Percentiles rank a stretch among this genome's conserved stretches.
These are phyloP conservation scores for Acacia acuminata DNA, from an alignment of 306 rosid species.

Conservation along the genomic window DNA sequence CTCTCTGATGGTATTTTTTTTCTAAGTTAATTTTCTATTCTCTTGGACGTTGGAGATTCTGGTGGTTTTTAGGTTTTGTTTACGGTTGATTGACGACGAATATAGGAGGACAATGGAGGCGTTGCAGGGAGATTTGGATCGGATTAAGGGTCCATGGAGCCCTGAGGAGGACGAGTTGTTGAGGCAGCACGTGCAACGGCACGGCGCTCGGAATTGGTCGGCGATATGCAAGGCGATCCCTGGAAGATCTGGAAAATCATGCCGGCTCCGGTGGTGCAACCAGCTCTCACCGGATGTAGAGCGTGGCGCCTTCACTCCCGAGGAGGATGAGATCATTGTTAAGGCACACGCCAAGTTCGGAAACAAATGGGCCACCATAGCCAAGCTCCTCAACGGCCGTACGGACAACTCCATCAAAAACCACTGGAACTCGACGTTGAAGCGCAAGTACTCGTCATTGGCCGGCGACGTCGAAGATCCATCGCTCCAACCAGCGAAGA, in stretches of 20 bases:
- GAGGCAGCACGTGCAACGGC: slow-evolving; percentile 34
- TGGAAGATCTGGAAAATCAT: slow-evolving; percentile 61
- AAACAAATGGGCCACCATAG: slow-evolving; percentile 71
- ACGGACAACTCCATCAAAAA: slow-evolving; percentile 70
- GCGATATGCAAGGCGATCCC: slow-evolving; percentile 47
- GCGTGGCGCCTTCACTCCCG: slow-evolving; percentile 47
- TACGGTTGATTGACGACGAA: background rate
- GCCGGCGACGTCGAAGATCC: background rate
- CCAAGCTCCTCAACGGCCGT: slow-evolving; percentile 62
- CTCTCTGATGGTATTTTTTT: background rate
- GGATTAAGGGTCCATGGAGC: slow-evolving; percentile 63
- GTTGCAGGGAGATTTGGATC: slow-evolving; percentile 34
- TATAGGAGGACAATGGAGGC: slow-evolving; percentile 31
- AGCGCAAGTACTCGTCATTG: slow-evolving; percentile 44
- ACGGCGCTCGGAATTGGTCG: slow-evolving; percentile 62
- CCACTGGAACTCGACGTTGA: slow-evolving; percentile 70
- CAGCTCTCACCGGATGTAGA: slow-evolving; percentile 68
- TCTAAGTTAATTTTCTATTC: background rate
- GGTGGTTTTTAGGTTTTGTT: background rate
- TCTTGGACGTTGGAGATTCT: background rate
- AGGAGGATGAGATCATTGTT: slow-evolving; percentile 49
- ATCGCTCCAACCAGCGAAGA: slow-evolving; percentile 14
- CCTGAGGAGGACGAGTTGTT: slow-evolving; percentile 58
- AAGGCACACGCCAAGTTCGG: slow-evolving; percentile 50
- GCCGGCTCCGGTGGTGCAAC: slow-evolving; percentile 70